Conservation (phyloP, 2,329 filamentous ascomycete genomes). For the Kalaharituber pfeilii region DNA sequence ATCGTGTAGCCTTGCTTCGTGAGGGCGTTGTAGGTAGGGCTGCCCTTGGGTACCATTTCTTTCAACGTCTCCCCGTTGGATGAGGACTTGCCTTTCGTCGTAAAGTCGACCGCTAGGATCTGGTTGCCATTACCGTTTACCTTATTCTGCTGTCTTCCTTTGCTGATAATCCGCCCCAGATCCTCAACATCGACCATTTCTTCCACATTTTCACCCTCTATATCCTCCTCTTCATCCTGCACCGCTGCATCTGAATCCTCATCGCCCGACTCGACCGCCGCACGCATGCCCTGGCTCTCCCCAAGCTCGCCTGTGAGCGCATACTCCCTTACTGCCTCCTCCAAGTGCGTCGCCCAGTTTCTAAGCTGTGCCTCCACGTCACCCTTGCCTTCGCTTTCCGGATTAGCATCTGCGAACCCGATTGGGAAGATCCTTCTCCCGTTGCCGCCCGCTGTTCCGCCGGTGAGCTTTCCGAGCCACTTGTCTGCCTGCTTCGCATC, state of each 20-base stretch:
- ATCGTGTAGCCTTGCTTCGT: constrained; percentile 85
- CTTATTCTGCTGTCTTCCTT: constrained; percentile 3
- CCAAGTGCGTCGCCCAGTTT: constrained; percentile 63
- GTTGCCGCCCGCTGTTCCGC: constrained; percentile 50
- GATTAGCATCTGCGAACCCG: constrained; percentile 71
- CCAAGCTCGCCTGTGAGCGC: constrained; percentile 37
- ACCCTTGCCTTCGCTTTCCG: constrained; percentile 31
- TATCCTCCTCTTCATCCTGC: constrained; percentile 15
- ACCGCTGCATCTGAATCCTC: constrained; percentile 20
- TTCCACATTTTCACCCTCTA: constrained; percentile 11
- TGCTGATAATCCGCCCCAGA: constrained; percentile 20
- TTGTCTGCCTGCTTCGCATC: constrained; percentile 80
- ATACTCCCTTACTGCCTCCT: constrained; percentile 49
- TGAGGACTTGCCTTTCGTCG: constrained; percentile 37
- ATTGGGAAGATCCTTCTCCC: constrained; percentile 46
- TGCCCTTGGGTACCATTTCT: constrained; percentile 85
- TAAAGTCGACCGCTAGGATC: constrained; percentile 71
- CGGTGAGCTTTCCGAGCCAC: constrained; percentile 94
- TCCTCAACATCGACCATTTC: constrained; percentile 22
- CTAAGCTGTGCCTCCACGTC: constrained; percentile 41
- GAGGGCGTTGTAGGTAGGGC: constrained; percentile 71
- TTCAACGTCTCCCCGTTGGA: constrained; percentile 38
- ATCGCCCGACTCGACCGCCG: constrained; percentile 18
- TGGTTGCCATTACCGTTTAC: constrained; percentile 20
- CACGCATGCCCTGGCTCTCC: constrained; percentile 33